Evolutionary conservation across 2,329 filamentous ascomycete genomes (phyloP).

Genomic region (Sclerotinia minor): DNA sequence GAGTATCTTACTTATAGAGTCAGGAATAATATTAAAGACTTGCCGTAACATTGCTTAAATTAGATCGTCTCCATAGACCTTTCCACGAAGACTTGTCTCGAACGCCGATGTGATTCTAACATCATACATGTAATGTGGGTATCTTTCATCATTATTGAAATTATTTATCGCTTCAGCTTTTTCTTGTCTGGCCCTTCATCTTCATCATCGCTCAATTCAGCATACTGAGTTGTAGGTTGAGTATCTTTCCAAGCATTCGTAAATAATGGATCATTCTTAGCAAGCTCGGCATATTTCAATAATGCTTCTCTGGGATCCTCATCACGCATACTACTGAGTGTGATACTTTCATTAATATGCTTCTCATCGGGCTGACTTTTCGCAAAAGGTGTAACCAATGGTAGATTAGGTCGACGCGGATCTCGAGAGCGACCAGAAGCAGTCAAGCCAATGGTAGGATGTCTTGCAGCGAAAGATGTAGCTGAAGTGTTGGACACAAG

Average conservation of each 20-base stretch:
- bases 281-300: slow-evolving; percentile 91
- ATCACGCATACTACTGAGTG: slow-evolving; percentile 88
- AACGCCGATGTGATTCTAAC: neutral
- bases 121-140: neutral
- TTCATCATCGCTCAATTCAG: slow-evolving; percentile 84
- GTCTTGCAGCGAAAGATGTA: slow-evolving; percentile 56
- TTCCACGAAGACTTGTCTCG: neutral
- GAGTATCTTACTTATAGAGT: slow-evolving; percentile 9
- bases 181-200: slow-evolving; percentile 65
- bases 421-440: slow-evolving; percentile 76
- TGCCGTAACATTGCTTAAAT: slow-evolving; percentile 8
- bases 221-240: slow-evolving; percentile 89
- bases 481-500: slow-evolving; percentile 52
- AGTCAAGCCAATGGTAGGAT: slow-evolving; percentile 72
- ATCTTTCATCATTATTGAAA: neutral
- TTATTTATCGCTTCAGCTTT: slow-evolving; percentile 28
- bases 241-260: slow-evolving; percentile 91
- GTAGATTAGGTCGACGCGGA: slow-evolving; percentile 81
- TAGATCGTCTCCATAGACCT: neutral
- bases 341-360: slow-evolving; percentile 85
- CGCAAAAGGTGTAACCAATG: slow-evolving; percentile 82
- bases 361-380: slow-evolving; percentile 87
- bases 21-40: slow-evolving; percentile 10
- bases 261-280: slow-evolving; percentile 89
- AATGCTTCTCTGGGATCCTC: slow-evolving; percentile 94